A percentile compares a stretch with the other conserved stretches of the same genome.
phyloP scores from a whole-genome alignment of 2,329 filamentous ascomycete genomes.

The Fonsecaea pedrosoi region DNA sequence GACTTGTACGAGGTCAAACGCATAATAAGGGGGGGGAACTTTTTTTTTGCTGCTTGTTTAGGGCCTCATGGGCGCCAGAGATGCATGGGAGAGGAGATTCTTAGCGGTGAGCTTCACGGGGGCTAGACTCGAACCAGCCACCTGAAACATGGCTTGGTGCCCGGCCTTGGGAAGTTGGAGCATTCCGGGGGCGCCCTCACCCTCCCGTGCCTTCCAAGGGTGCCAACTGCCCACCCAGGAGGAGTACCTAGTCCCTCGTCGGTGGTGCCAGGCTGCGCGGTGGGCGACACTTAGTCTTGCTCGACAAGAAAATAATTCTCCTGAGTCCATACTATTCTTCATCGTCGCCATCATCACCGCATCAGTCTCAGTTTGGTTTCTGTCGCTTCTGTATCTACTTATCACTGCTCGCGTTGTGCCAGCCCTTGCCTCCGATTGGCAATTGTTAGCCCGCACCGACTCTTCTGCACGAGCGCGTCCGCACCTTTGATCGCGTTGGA shows the following conservation, averaged over 20 bases:
- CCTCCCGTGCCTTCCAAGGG: not conserved
- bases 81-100: conserved; percentile 12
- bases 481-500: conserved; percentile 10
- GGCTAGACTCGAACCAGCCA: conserved; percentile 19
- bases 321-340: conserved; percentile 10
- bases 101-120: conserved; percentile 9
- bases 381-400: conserved; percentile 1
- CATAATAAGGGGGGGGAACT: conserved; percentile 9
- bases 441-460: conserved; percentile 18
- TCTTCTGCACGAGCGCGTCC: conserved; percentile 14
- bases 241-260: not conserved
- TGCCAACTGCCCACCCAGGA: conserved; percentile 1
- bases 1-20: not conserved
- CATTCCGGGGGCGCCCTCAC: conserved; percentile 13
- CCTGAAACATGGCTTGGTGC: conserved; percentile 20
- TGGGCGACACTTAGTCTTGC: conserved; percentile 3
- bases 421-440: conserved; percentile 9
- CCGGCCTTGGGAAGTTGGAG: conserved; percentile 18
- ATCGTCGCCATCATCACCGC: conserved; percentile 9
- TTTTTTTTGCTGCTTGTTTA: conserved; percentile 9
- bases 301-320: conserved; percentile 23
- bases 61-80: conserved; percentile 8
- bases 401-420: not conserved
- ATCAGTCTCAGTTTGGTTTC: not conserved
- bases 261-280: not conserved